phyloP scores from a whole-genome alignment of 1,284 basidiomycete species.

The Tremellales sp. region DNA sequence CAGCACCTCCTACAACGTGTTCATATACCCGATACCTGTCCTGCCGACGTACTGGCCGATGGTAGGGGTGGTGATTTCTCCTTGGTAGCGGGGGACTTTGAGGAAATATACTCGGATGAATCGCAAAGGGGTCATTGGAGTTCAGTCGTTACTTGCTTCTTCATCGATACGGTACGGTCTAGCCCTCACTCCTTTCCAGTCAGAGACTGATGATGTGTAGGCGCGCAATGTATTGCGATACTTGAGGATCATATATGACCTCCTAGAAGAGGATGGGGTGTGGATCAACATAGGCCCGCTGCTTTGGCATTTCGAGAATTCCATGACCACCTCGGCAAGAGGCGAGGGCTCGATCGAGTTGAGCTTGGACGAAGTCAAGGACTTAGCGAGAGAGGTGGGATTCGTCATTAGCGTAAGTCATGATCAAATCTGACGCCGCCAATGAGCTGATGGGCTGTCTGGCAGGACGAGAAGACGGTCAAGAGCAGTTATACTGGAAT shows the following conservation, averaged over 20 bases:
- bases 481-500: conserved; percentile 85
- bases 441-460: not conserved
- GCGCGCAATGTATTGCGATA: conserved; percentile 91
- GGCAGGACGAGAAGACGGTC: conserved; percentile 74
- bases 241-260: conserved; percentile 70
- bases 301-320: conserved; percentile 93
- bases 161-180: conserved; percentile 79
- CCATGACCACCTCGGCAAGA: conserved; percentile 54
- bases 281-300: conserved; percentile 93
- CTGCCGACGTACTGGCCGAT: conserved; percentile 63
- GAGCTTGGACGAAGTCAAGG: conserved; percentile 80
- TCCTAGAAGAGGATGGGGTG: conserved; percentile 75
- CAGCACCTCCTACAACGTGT: conserved; percentile 64
- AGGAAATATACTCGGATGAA: conserved; percentile 73
- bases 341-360: conserved; percentile 79
- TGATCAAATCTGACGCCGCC: not conserved
- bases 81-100: conserved; percentile 86
- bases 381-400: conserved; percentile 68
- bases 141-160: conserved; percentile 91
- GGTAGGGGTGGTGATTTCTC: conserved; percentile 56
- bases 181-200: not conserved
- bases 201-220: conserved; percentile 52
- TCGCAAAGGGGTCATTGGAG: conserved; percentile 73
- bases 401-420: conserved; percentile 70
- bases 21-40: conserved; percentile 75